Evolutionary conservation across 2,329 filamentous ascomycete species (phyloP).

Genomic region (Stachybotrys chlorohalonatus): DNA sequence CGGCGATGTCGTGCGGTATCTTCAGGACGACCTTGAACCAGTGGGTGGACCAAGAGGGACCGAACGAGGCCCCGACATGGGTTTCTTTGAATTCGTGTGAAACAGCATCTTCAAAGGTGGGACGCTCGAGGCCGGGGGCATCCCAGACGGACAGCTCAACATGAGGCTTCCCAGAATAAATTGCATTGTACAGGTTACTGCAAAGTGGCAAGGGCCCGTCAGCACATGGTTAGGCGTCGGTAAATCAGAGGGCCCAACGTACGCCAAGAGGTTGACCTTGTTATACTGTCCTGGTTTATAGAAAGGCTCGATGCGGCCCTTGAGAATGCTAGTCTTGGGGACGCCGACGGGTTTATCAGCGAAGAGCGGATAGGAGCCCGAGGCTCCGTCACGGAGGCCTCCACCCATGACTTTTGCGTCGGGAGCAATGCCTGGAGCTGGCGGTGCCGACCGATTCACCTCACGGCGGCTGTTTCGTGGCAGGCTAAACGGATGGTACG

Average conservation of each 20-base stretch:
- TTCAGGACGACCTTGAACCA: constrained; percentile 86
- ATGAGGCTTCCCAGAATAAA: constrained; percentile 56
- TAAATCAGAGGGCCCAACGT: constrained; percentile 18
- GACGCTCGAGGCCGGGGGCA: constrained; percentile 68
- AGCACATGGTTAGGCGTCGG: not conserved
- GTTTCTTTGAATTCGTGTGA: constrained; percentile 66
- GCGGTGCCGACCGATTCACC: constrained; percentile 27
- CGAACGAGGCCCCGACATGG: constrained; percentile 69
- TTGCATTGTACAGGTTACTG: constrained; percentile 30
- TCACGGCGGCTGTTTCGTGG: constrained; percentile 17
- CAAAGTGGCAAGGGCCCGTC: not conserved
- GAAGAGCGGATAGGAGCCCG: constrained; percentile 42
- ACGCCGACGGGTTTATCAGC: constrained; percentile 56
- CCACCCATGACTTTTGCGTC: constrained; percentile 40
- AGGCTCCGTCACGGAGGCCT: constrained; percentile 32
- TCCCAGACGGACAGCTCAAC: constrained; percentile 83
- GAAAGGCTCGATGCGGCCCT: constrained; percentile 73
- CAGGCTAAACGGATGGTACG: not conserved
- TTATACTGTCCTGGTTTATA: constrained; percentile 72
- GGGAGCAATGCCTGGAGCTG: constrained; percentile 18
- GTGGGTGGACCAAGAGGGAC: constrained; percentile 94
- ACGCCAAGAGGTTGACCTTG: constrained; percentile 64
- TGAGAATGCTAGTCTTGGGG: constrained; percentile 78
- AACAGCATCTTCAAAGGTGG: constrained; percentile 78
- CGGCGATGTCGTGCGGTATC: constrained; percentile 60